Conservation (phyloP, 148 eudicot species). For the Vaccinium darrowii region DNA sequence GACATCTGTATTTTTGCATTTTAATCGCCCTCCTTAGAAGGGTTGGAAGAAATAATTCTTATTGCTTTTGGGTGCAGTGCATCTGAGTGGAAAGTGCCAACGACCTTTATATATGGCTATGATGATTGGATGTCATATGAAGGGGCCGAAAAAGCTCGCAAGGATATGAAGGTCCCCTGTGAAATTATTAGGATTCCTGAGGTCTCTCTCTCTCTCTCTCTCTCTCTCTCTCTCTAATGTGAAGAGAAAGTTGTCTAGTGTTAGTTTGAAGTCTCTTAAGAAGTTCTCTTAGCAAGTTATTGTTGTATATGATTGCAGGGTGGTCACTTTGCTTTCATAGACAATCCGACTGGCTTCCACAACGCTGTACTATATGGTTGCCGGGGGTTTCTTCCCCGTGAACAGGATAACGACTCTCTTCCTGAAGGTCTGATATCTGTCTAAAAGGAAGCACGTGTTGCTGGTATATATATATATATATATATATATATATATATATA, state of each 20-base stretch:
- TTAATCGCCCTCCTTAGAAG: slow-evolving; percentile 1
- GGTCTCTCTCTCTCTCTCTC: slow-evolving; percentile 47
- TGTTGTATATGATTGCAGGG: slow-evolving; percentile 49
- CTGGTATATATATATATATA: no score
- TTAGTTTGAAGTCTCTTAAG: neutral
- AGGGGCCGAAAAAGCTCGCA: slow-evolving; percentile 89
- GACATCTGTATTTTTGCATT: neutral
- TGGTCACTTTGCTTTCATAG: slow-evolving; percentile 59
- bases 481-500: no score
- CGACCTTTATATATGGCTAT: slow-evolving; percentile 79
- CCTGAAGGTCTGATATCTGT: slow-evolving; percentile 68
- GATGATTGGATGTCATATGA: slow-evolving; percentile 93
- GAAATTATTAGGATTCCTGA: slow-evolving; percentile 89
- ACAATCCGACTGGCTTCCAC: slow-evolving; percentile 74
- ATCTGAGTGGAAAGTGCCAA: slow-evolving; percentile 97
- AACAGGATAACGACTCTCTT: slow-evolving; percentile 45
- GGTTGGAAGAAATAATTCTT: neutral
- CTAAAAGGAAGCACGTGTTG: slow-evolving; percentile 18
- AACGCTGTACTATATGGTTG: slow-evolving; percentile 77
- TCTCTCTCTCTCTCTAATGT: neutral
- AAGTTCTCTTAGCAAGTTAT: neutral
- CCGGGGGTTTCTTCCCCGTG: slow-evolving; percentile 61
- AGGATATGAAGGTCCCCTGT: slow-evolving; percentile 84
- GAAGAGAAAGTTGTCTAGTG: neutral
- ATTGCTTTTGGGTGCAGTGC: slow-evolving; percentile 53